Evolutionary conservation across 1,284 basidiomycete genomes (phyloP).

Genomic region (Austroboletus novae-zelandiae): DNA sequence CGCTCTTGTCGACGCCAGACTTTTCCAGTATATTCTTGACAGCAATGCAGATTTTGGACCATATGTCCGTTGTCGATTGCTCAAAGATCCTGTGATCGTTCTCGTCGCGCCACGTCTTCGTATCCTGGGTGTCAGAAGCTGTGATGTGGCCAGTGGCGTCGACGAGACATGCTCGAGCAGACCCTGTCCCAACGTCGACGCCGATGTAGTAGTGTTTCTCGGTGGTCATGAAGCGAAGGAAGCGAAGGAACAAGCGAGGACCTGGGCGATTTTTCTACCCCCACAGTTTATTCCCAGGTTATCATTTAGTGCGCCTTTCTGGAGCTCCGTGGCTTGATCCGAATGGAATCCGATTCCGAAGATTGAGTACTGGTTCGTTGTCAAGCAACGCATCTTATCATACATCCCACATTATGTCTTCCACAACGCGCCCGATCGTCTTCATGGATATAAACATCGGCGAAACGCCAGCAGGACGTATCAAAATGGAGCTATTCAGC

Average conservation of each 20-base stretch:
- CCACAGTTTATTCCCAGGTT: neutral
- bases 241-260: neutral
- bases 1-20: conserved; percentile 58
- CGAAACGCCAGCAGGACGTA: conserved; percentile 88
- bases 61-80: conserved; percentile 87
- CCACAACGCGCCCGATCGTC: conserved; percentile 73
- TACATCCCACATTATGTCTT: conserved; percentile 20
- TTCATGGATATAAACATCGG: conserved; percentile 98
- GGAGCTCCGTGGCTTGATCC: neutral
- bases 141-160: conserved; percentile 73
- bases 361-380: too few species aligned
- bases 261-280: too few species aligned
- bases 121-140: conserved; percentile 77
- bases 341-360: too few species aligned
- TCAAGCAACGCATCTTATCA: too few species aligned
- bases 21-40: conserved; percentile 68
- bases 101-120: conserved; percentile 81
- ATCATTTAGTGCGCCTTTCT: conserved; percentile 1
- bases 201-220: conserved; percentile 58
- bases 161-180: conserved; percentile 86
- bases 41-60: conserved; percentile 73
- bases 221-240: conserved; percentile 20
- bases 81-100: conserved; percentile 93
- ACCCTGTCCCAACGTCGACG: conserved; percentile 88
- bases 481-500: conserved; percentile 95